Evolutionary conservation across 192 early-diverging fungal species (phyloP), one percentile per base, ranked within the genome.

Genomic region (Coemansia sp.): DNA sequence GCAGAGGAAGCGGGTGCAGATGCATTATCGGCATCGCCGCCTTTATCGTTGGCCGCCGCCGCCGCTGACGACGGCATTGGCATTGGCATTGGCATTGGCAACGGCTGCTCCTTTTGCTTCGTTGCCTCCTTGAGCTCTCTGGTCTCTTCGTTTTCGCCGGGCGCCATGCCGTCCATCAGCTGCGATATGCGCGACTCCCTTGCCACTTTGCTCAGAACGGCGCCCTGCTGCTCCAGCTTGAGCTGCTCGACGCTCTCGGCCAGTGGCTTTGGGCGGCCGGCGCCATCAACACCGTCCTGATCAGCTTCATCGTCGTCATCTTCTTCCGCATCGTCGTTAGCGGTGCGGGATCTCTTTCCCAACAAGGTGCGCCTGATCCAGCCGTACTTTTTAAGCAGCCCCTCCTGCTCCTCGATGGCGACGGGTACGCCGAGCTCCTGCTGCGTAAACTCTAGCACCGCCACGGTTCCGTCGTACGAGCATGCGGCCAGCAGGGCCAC

Each of bases 401-500:
- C 61, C 23, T 91, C 88, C 64, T 88, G 86, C 32, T 92, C 90
- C 42, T 87, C 85, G 0, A 73, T 64, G 1, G 86, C 58, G 0
- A 90, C 71, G 29, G 87, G 84, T 6, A 68, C 66, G 6, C 90
- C 89, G 16, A 98, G 72, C 68, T 92, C 91, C 13, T 74, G 82
- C 22, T 78, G 69, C 10, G 71, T 81, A 60, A 96, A 92, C 47
- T 84, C 82, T 4, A 96, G 53, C n/a, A 89, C 71, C 1, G 85
- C 88, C 4, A 94, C 85, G 0, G 91, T 87, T 7, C 96, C 96
- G 76, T 97, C 94, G 65, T 95, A 90, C 9, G 95, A 97, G 64
- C 91, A 93, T 6, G 91, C 91, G 45, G 89, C 86, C 35, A 97
- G 69, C n/a, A 30, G 32, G n/a, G 75, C 75, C 6, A 77, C 68